Conservation (phyloP, 1,284 basidiomycete species). For the Peniophora sp. region DNA sequence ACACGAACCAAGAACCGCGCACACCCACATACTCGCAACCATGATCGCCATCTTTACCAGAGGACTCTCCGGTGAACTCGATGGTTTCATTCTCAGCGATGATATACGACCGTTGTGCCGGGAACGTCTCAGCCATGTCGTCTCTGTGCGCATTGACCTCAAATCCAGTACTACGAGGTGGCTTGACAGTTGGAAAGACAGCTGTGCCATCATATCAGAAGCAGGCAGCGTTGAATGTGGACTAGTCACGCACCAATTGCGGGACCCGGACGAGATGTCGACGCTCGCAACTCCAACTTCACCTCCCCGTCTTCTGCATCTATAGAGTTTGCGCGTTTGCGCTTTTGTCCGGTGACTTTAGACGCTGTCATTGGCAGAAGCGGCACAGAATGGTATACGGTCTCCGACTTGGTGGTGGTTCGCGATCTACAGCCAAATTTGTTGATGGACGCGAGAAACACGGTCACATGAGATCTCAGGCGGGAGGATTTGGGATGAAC, state of each 20-base stretch:
- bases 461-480: too few species aligned
- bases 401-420: too few species aligned
- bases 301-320: not conserved
- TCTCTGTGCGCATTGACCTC: slow-evolving; percentile 43
- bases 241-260: slow-evolving; percentile 53
- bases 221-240: not conserved
- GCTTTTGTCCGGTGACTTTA: too few species aligned
- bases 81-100: slow-evolving; percentile 67
- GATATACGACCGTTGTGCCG: slow-evolving; percentile 43
- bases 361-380: too few species aligned
- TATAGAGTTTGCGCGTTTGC: too few species aligned
- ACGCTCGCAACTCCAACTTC: slow-evolving; percentile 1
- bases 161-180: slow-evolving; percentile 57
- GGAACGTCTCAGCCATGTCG: slow-evolving; percentile 33
- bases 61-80: slow-evolving; percentile 46
- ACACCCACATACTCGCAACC: slow-evolving; percentile 51
- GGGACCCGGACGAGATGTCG: slow-evolving; percentile 35
- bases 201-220: slow-evolving; percentile 31
- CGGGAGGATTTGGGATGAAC: too few species aligned
- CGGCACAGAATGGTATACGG: too few species aligned
- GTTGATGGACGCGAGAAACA: too few species aligned
- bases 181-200: slow-evolving; percentile 65
- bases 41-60: slow-evolving; percentile 34
- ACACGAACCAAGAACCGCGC: too few species aligned
- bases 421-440: too few species aligned